phyloP scores from a whole-genome alignment of 352 stramenopile species.

The Pythium sukuiense region DNA sequence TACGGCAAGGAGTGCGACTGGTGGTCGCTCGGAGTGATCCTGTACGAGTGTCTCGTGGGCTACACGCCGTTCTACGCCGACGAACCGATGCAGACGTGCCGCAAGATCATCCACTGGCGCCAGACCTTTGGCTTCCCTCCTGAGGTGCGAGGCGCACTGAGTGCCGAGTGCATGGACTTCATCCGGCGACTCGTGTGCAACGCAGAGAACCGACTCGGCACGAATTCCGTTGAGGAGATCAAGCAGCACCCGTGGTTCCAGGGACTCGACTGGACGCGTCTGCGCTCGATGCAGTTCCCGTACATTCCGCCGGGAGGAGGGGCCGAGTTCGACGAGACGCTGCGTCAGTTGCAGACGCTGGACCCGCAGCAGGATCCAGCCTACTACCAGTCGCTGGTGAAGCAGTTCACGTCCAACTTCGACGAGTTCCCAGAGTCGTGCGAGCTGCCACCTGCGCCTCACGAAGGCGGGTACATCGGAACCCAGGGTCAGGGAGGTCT shows the following conservation, averaged over 20 bases:
- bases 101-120: constrained; percentile 92
- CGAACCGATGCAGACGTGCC: constrained; percentile 96
- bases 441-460: constrained; percentile 38
- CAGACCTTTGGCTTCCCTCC: constrained; percentile 83
- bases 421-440: constrained; percentile 95
- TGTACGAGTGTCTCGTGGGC: constrained; percentile 99
- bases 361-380: constrained; percentile 48
- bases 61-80: constrained; percentile 99
- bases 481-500: constrained; percentile 36
- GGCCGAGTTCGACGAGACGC: constrained; percentile 89
- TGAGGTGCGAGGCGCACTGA: constrained; percentile 58
- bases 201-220: constrained; percentile 92
- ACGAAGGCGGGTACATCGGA: constrained; percentile 21
- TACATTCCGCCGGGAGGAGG: constrained; percentile 86
- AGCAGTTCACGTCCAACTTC: constrained; percentile 95
- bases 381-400: constrained; percentile 89
- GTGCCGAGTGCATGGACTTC: constrained; percentile 90
- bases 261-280: constrained; percentile 90
- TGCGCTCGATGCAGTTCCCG: constrained; percentile 84
- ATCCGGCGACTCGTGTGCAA: constrained; percentile 93
- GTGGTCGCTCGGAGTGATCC: constrained; percentile 99
- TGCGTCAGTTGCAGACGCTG: constrained; percentile 89
- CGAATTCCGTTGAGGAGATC: constrained; percentile 94
- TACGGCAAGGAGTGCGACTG: constrained; percentile 96
- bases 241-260: constrained; percentile 97